These are phyloP conservation scores for Penicillium paneum DNA, from an alignment of 2,329 filamentous ascomycete species.

Conservation along the genomic window DNA sequence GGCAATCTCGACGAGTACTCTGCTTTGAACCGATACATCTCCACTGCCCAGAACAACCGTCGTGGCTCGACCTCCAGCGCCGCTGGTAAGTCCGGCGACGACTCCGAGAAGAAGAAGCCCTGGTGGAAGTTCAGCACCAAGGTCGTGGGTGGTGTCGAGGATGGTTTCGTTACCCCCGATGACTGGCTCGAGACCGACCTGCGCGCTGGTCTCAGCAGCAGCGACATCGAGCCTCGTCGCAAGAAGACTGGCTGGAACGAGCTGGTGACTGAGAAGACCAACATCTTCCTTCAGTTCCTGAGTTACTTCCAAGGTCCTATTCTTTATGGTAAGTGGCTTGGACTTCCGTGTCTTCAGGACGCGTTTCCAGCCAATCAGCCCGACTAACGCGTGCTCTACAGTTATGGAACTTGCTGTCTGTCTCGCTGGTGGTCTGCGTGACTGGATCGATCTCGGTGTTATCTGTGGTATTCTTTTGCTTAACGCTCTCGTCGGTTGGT, in stretches of 20 bases:
- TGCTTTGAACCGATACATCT: constrained; percentile 65
- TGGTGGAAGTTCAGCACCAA: constrained; percentile 58
- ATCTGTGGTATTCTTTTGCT: constrained; percentile 72
- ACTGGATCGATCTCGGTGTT: constrained; percentile 76
- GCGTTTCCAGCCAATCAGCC: neutral
- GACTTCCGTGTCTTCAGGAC: neutral
- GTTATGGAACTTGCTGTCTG: constrained; percentile 74
- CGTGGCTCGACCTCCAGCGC: constrained; percentile 48
- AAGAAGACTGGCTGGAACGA: constrained; percentile 70
- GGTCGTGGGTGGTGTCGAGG: constrained; percentile 25
- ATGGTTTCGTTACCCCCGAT: constrained; percentile 53
- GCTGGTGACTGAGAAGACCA: constrained; percentile 70
- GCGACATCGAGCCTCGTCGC: constrained; percentile 62
- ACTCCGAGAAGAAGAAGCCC: constrained; percentile 49
- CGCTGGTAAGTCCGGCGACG: constrained; percentile 39
- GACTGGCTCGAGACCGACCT: constrained; percentile 69
- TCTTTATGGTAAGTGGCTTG: constrained; percentile 1
- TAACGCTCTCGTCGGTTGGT: constrained; percentile 75
- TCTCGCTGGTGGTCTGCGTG: constrained; percentile 68
- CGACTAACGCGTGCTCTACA: constrained; percentile 14
- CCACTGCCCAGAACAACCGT: constrained; percentile 60
- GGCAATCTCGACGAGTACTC: constrained; percentile 58
- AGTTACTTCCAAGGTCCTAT: constrained; percentile 69
- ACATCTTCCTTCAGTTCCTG: constrained; percentile 71
- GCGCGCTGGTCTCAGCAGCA: constrained; percentile 57